Percentiles rank a stretch among this genome's conserved stretches.
Conservation (phyloP, 192 early-diverging fungal genomes). For the Piromyces sp. region DNA sequence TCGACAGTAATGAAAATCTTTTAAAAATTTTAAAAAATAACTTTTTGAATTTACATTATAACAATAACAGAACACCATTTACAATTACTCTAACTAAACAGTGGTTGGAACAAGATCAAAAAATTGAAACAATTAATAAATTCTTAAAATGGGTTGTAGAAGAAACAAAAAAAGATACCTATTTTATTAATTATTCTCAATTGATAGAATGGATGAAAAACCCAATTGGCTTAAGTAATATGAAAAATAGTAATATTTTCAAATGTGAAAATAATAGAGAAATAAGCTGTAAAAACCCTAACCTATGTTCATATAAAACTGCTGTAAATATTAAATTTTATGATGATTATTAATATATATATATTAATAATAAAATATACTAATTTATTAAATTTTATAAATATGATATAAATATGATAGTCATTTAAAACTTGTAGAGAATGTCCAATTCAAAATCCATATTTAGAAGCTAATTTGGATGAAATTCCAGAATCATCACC, state of each 20-base stretch:
- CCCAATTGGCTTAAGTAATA: not conserved
- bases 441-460: not conserved
- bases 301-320: not conserved
- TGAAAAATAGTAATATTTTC: not conserved
- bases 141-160: not conserved
- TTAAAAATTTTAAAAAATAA: not conserved
- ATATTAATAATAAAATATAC: not conserved
- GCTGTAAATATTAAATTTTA: not conserved
- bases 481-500: not conserved
- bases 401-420: no score
- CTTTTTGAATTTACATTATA: not conserved
- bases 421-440: not conserved
- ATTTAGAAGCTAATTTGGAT: not conserved
- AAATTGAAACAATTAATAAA: not conserved
- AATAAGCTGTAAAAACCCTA: not conserved
- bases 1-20: not conserved
- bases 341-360: not conserved
- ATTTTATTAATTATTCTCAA: not conserved
- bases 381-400: no score
- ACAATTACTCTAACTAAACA: not conserved
- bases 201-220: not conserved
- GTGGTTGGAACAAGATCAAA: not conserved
- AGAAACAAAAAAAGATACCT: not conserved
- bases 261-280: not conserved
- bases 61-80: not conserved